Evolutionary conservation across 2,329 filamentous ascomycete genomes (phyloP).

Genomic region (Verticillium dahliae): DNA sequence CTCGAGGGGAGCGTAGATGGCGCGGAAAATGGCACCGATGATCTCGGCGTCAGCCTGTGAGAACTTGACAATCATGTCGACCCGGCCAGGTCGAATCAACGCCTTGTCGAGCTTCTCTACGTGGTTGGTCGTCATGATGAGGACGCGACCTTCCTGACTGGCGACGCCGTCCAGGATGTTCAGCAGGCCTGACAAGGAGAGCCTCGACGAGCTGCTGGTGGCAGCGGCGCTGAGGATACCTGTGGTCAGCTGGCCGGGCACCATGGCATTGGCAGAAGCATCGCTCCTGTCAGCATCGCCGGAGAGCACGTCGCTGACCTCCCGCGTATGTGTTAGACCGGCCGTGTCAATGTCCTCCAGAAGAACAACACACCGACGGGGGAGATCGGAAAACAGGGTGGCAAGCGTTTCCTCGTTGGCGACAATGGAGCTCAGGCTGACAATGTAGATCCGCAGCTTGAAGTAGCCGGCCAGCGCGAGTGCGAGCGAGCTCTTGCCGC

Average conservation of each 20-base stretch:
- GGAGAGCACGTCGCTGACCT: conserved; percentile 17
- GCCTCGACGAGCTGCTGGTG: conserved; percentile 20
- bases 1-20: conserved; percentile 48
- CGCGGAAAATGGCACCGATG: conserved; percentile 47
- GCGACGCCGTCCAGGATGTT: conserved; percentile 75
- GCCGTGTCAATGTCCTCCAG: conserved; percentile 73
- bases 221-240: conserved; percentile 16
- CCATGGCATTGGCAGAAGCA: conserved; percentile 17
- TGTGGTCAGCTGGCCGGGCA: conserved; percentile 23
- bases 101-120: conserved; percentile 55
- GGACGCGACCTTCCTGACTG: conserved; percentile 55
- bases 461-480: conserved; percentile 66
- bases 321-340: conserved; percentile 57
- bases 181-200: conserved; percentile 71
- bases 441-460: conserved; percentile 65
- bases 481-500: conserved; percentile 69
- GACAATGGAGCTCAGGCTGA: conserved; percentile 56
- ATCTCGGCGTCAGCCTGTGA: conserved; percentile 46
- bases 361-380: conserved; percentile 64
- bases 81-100: conserved; percentile 54
- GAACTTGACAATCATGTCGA: conserved; percentile 55
- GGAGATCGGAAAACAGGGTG: conserved; percentile 59
- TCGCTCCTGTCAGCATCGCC: conserved; percentile 14
- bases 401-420: conserved; percentile 61
- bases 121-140: conserved; percentile 63